Percentiles rank a stretch among this genome's conserved stretches.
phyloP scores from a whole-genome alignment of 1,284 basidiomycete species.

The Mycosarcoma maydis region DNA sequence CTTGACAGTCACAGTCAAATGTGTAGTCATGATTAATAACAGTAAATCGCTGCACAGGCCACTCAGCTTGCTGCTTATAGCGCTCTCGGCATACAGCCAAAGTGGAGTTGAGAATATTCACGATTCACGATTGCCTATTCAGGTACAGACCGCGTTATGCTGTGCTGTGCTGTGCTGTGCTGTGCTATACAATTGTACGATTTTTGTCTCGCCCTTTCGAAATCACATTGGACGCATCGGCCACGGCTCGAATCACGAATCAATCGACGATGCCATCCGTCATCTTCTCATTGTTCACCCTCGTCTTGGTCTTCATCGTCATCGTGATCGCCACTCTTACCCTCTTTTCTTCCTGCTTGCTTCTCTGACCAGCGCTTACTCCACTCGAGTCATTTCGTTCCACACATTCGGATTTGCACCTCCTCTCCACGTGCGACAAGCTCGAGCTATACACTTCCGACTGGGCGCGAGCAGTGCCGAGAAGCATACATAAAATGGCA shows the following conservation, averaged over 20 bases:
- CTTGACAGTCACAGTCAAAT: too few relatives aligned
- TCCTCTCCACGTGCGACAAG: background rate
- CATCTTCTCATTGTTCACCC: conserved; percentile 3
- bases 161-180: conserved; percentile 6
- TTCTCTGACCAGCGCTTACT: too few relatives aligned
- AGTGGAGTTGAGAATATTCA: conserved; percentile 40
- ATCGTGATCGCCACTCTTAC: background rate
- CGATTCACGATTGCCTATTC: too few relatives aligned
- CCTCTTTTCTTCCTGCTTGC: background rate
- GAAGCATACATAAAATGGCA: conserved; percentile 47
- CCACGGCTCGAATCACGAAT: background rate
- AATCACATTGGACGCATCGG: conserved; percentile 1
- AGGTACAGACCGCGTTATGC: background rate
- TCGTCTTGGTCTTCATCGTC: conserved; percentile 2
- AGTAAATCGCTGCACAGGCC: conserved; percentile 37
- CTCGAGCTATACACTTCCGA: too few relatives aligned
- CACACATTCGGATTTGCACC: background rate
- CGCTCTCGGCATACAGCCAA: too few relatives aligned
- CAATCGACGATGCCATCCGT: background rate
- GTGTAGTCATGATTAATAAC: too few relatives aligned
- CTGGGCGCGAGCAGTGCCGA: too few relatives aligned
- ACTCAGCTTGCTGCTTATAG: background rate
- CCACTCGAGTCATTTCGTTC: conserved; percentile 2
- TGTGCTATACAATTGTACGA: background rate
- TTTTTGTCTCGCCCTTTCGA: too few relatives aligned